Conservation (phyloP, 1,139 yeast genomes). For the Torulaspora pretoriensis region DNA sequence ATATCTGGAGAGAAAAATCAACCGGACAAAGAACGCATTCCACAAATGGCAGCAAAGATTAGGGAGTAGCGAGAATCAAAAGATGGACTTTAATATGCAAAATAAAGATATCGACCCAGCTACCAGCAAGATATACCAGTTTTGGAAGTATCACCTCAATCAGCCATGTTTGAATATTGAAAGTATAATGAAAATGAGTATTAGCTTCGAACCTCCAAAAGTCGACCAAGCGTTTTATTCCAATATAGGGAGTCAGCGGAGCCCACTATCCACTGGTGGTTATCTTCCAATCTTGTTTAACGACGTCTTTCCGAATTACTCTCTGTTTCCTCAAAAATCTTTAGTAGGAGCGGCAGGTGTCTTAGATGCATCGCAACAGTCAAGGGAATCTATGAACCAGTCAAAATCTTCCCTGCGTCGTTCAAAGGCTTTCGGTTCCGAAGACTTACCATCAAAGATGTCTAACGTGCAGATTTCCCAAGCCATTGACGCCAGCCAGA, state of each 20-base stretch:
- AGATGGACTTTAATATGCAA: neutral
- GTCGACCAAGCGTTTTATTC: slow-evolving; percentile 27
- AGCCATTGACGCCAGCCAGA: slow-evolving; percentile 24
- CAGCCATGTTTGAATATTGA: slow-evolving; percentile 28
- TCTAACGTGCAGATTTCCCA: slow-evolving; percentile 9
- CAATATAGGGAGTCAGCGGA: slow-evolving; percentile 25
- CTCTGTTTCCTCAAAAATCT: slow-evolving; percentile 49
- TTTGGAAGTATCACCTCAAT: slow-evolving; percentile 32
- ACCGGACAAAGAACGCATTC: slow-evolving; percentile 67
- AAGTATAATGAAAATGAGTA: slow-evolving; percentile 31
- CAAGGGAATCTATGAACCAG: slow-evolving; percentile 10
- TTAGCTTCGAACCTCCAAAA: slow-evolving; percentile 30
- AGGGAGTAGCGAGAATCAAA: slow-evolving; percentile 11
- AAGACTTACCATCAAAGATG: neutral
- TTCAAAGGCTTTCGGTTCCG: slow-evolving; percentile 15
- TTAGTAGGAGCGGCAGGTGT: slow-evolving; percentile 50
- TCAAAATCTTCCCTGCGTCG: slow-evolving; percentile 25
- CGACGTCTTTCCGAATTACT: slow-evolving; percentile 48
- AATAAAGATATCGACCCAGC: slow-evolving; percentile 9
- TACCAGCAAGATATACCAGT: slow-evolving; percentile 23
- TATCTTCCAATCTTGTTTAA: slow-evolving; percentile 60
- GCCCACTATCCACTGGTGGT: slow-evolving; percentile 49
- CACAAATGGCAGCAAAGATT: slow-evolving; percentile 62
- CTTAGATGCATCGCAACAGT: slow-evolving; percentile 12
- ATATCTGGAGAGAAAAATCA: slow-evolving; percentile 63